Percentiles rank a stretch among this genome's conserved stretches.
Conservation (phyloP, 176 grass and related monocot species). For the Saccharum spontaneum region DNA sequence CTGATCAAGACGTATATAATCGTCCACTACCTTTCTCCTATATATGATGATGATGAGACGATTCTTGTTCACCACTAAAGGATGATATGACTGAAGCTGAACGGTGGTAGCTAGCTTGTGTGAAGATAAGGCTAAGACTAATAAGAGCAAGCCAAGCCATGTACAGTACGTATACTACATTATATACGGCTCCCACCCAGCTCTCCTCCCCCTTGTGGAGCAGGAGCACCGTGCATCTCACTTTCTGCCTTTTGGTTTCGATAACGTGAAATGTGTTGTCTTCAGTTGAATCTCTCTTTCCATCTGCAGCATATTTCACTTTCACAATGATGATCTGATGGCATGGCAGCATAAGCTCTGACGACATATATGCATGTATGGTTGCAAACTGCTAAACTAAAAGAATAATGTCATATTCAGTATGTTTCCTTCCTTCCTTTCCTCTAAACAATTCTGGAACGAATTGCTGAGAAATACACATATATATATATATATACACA, state of each 20-base stretch:
- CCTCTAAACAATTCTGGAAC: background rate
- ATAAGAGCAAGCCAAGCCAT: background rate
- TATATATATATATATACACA: background rate
- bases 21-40: background rate
- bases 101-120: background rate
- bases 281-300: background rate
- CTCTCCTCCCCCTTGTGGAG: too few species aligned
- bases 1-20: background rate
- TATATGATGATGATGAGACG: background rate
- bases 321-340: background rate
- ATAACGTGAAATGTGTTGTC: background rate
- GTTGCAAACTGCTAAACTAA: background rate
- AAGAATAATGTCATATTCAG: too few species aligned
- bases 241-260: background rate
- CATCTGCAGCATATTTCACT: background rate
- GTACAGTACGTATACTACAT: too few species aligned
- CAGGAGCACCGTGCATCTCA: background rate
- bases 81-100: background rate
- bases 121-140: conserved; percentile 9
- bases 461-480: too few species aligned
- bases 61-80: background rate
- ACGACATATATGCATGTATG: background rate
- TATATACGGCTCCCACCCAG: background rate
- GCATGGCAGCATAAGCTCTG: background rate
- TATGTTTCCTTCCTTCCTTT: background rate